Evolutionary conservation across 2,329 filamentous ascomycete species (phyloP).

Genomic region (Ophiosphaerella korrae): DNA sequence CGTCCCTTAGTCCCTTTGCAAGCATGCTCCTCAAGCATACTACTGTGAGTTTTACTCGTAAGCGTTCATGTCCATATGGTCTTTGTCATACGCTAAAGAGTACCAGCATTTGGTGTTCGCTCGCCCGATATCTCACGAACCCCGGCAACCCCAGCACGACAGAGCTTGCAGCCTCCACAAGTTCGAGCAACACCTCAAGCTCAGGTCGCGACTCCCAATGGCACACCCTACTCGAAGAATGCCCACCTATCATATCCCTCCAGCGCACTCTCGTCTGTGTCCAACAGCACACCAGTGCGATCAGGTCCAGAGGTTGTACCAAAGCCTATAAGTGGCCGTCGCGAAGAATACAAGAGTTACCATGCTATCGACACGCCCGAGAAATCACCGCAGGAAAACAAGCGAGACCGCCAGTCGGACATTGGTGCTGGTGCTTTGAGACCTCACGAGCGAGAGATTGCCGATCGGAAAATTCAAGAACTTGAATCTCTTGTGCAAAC

Average conservation of each 20-base stretch:
- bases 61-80: constrained; percentile 4
- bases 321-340: constrained; percentile 50
- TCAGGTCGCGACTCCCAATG: constrained; percentile 15
- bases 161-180: constrained; percentile 16
- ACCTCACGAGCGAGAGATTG: constrained; percentile 80
- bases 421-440: constrained; percentile 65
- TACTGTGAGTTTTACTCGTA: constrained; percentile 45
- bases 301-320: constrained; percentile 55
- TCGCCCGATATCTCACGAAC: constrained; percentile 16
- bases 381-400: constrained; percentile 56
- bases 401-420: constrained; percentile 56
- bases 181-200: constrained; percentile 11
- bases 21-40: constrained; percentile 57
- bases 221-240: constrained; percentile 19
- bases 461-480: constrained; percentile 72
- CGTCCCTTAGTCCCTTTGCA: constrained; percentile 58
- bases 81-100: constrained; percentile 15
- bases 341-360: constrained; percentile 48
- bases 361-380: constrained; percentile 43
- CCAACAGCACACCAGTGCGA: constrained; percentile 22
- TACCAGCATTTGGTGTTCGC: constrained; percentile 19
- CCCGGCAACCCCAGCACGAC: constrained; percentile 10
- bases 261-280: constrained; percentile 17
- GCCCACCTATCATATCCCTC: constrained; percentile 16
- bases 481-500: constrained; percentile 72